phyloP scores from a whole-genome alignment of 192 early-diverging fungal species.

The Dispira parvispora region DNA sequence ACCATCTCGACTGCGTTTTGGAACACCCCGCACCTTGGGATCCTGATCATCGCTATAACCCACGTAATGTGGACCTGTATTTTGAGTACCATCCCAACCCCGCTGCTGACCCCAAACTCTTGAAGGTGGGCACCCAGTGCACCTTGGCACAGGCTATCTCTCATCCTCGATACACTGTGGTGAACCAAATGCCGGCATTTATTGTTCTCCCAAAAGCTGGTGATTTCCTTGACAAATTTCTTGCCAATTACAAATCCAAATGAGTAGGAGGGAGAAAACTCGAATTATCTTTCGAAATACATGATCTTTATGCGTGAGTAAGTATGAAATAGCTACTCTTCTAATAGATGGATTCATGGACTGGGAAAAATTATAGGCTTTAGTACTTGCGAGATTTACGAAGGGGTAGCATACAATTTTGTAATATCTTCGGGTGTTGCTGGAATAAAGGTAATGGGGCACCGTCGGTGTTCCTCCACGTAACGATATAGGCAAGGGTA shows the following conservation, averaged over 20 bases:
- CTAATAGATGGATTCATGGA: too few relatives aligned
- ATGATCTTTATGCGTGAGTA: too few relatives aligned
- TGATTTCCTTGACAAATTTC: constrained; percentile 43
- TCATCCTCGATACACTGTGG: constrained; percentile 48
- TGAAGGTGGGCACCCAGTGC: constrained; percentile 43
- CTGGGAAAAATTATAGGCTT: neutral
- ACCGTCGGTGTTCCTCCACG: constrained; percentile 48
- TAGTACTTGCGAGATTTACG: neutral
- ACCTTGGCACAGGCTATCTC: constrained; percentile 45
- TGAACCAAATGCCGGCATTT: constrained; percentile 73
- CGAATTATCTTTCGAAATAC: too few relatives aligned
- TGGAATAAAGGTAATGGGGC: constrained; percentile 57
- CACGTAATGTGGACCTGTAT: constrained; percentile 58
- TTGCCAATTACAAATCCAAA: constrained; percentile 28
- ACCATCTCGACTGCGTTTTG: constrained; percentile 75
- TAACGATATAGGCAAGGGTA: constrained; percentile 75
- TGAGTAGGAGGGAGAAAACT: too few relatives aligned
- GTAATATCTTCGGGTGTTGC: constrained; percentile 16
- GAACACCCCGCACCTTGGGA: constrained; percentile 76
- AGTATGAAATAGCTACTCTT: too few relatives aligned
- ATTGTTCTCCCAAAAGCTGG: constrained; percentile 59
- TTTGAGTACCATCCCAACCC: constrained; percentile 39
- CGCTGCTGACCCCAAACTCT: constrained; percentile 27
- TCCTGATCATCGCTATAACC: constrained; percentile 37
- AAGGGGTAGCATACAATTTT: constrained; percentile 20